A percentile compares a stretch with the other conserved stretches of the same genome.
Evolutionary conservation across 129 eudicot genomes (phyloP).

Genomic region (Chrysanthemum makinoi): DNA sequence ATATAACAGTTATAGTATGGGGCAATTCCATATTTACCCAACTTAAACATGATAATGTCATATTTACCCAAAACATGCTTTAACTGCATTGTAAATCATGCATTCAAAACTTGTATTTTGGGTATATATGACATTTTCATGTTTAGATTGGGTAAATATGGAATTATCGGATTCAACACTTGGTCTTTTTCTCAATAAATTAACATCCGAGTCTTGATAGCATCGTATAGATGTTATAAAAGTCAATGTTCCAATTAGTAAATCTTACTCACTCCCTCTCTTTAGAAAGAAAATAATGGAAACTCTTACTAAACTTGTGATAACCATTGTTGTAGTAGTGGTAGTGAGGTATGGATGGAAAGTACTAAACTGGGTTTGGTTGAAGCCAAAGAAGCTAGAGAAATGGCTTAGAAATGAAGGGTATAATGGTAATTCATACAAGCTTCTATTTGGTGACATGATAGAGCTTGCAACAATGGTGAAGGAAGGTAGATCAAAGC

Average conservation of each 20-base stretch:
- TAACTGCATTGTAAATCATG: too few species aligned
- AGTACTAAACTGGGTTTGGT: conserved; percentile 30
- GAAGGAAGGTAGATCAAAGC: conserved; percentile 23
- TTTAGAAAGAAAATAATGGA: conserved; percentile 9
- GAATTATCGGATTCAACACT: too few species aligned
- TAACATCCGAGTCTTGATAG: background rate
- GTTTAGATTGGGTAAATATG: too few species aligned
- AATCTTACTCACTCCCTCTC: background rate
- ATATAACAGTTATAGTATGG: too few species aligned
- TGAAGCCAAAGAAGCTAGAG: conserved; percentile 35
- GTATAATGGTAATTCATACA: conserved; percentile 36
- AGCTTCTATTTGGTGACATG: conserved; percentile 35
- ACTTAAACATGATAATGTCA: too few species aligned
- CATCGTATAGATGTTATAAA: background rate
- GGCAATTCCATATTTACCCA: too few species aligned
- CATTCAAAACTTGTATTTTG: too few species aligned
- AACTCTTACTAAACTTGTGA: conserved; percentile 12
- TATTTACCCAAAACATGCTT: too few species aligned
- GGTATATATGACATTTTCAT: too few species aligned
- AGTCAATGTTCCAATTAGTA: background rate
- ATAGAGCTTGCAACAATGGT: conserved; percentile 20
- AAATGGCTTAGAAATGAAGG: conserved; percentile 33
- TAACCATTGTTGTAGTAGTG: conserved; percentile 17
- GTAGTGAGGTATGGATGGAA: conserved; percentile 29
- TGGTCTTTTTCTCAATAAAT: too few species aligned